These are phyloP conservation scores for Clausena lansium DNA, from an alignment of 345 rosid species.

Conservation along the genomic window DNA sequence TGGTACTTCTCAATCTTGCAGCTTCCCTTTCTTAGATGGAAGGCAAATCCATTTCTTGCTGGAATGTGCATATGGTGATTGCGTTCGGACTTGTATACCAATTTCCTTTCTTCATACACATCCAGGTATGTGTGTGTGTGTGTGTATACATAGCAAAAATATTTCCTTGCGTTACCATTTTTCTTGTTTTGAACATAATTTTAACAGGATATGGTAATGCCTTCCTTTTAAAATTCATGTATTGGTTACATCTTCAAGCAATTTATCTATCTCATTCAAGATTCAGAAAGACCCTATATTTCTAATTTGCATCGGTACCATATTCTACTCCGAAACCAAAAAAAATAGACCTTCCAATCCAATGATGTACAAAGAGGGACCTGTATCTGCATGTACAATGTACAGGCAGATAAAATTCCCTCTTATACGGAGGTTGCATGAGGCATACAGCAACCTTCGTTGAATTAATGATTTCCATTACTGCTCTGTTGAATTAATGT, in stretches of 20 bases:
- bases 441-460: conserved; percentile 46
- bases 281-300: not conserved
- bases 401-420: conserved; percentile 56
- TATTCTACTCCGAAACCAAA: not conserved
- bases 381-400: not conserved
- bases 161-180: no score
- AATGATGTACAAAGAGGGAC: no score
- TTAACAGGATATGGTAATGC: conserved; percentile 77
- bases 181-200: no score
- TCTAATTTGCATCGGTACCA: not conserved
- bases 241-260: not conserved
- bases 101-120: no score
- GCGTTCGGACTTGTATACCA: no score
- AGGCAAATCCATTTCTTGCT: no score
- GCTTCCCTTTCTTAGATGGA: no score
- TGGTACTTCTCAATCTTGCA: no score
- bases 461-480: not conserved
- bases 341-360: no score
- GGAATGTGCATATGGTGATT: no score
- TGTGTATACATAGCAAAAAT: no score
- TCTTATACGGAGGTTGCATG: conserved; percentile 50
- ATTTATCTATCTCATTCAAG: not conserved
- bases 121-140: no score
- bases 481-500: not conserved
- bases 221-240: not conserved